Evolutionary conservation across 352 stramenopile species (phyloP).

Genomic region (Saprolegnia parasitica): DNA sequence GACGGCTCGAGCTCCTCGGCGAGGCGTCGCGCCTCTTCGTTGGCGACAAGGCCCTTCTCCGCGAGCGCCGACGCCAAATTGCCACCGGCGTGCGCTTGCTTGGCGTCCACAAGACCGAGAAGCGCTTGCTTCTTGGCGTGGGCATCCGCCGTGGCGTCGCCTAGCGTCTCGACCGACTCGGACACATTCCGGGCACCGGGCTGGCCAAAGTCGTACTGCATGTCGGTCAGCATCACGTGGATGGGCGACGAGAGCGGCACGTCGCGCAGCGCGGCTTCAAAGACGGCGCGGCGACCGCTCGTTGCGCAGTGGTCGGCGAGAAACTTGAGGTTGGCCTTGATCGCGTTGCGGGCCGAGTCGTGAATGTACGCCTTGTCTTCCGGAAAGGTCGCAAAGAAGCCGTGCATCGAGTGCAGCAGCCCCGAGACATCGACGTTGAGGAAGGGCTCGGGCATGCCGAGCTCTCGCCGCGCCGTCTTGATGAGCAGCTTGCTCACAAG

Average conservation of each 20-base stretch:
- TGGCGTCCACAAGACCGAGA: constrained; percentile 9
- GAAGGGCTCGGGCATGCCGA: constrained; percentile 56
- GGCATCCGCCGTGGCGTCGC: background rate
- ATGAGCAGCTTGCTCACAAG: constrained; percentile 66
- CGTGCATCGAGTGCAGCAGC: constrained; percentile 84
- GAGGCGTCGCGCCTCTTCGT: background rate
- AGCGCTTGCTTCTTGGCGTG: background rate
- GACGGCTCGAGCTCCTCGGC: constrained; percentile 15
- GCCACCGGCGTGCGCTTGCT: background rate
- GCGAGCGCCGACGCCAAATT: background rate
- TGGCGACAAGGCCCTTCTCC: background rate
- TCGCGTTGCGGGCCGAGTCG: constrained; percentile 54
- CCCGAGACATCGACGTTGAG: constrained; percentile 76
- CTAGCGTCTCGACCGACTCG: background rate
- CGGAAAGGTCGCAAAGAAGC: constrained; percentile 73
- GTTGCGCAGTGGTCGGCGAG: background rate
- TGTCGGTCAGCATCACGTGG: constrained; percentile 11
- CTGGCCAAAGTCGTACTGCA: background rate
- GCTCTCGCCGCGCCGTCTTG: constrained; percentile 55
- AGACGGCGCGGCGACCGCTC: background rate
- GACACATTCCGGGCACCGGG: background rate
- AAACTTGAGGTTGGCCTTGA: constrained; percentile 44
- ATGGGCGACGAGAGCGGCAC: constrained; percentile 23
- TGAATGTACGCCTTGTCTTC: constrained; percentile 47
- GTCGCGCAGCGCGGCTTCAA: constrained; percentile 8